Conservation (phyloP, 495 filamentous ascomycete genomes). For the Hypoxylon cercidicola region DNA sequence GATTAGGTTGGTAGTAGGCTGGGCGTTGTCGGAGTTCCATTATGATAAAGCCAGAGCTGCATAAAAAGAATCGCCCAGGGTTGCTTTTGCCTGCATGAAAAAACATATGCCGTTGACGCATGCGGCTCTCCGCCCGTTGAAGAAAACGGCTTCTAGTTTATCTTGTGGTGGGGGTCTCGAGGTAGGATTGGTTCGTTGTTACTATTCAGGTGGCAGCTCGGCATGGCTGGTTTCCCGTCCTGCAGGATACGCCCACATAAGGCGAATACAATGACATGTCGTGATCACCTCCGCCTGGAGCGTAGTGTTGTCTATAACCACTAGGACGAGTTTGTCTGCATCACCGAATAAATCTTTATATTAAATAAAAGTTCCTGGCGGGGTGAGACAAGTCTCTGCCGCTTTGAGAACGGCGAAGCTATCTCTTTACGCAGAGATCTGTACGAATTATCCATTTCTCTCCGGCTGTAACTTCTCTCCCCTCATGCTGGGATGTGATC, state of each 20-base stretch:
- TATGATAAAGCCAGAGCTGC: too few relatives aligned
- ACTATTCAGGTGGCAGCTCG: not conserved
- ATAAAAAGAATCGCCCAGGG: not conserved
- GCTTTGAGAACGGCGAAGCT: slow-evolving; percentile 11
- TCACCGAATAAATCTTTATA: too few relatives aligned
- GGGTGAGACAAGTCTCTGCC: not conserved
- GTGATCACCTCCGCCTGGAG: too few relatives aligned
- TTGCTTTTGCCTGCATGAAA: not conserved
- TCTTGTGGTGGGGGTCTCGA: not conserved
- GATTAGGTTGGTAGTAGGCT: too few relatives aligned
- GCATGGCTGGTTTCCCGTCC: not conserved
- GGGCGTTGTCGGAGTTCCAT: too few relatives aligned
- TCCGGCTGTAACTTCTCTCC: slow-evolving; percentile 77
- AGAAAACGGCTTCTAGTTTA: slow-evolving; percentile 4
- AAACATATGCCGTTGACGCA: not conserved
- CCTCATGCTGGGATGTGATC: slow-evolving; percentile 70
- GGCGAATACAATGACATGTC: too few relatives aligned
- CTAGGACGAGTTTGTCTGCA: not conserved
- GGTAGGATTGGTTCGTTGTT: not conserved
- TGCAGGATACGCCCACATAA: too few relatives aligned
- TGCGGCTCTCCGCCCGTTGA: slow-evolving; percentile 1
- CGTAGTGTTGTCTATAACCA: too few relatives aligned
- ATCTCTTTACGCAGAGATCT: slow-evolving; percentile 77
- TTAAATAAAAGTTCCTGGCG: not conserved
- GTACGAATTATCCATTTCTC: slow-evolving; percentile 95